These are phyloP conservation scores for Neurospora cerealis DNA, from an alignment of 495 filamentous ascomycete genomes.

Conservation along the genomic window DNA sequence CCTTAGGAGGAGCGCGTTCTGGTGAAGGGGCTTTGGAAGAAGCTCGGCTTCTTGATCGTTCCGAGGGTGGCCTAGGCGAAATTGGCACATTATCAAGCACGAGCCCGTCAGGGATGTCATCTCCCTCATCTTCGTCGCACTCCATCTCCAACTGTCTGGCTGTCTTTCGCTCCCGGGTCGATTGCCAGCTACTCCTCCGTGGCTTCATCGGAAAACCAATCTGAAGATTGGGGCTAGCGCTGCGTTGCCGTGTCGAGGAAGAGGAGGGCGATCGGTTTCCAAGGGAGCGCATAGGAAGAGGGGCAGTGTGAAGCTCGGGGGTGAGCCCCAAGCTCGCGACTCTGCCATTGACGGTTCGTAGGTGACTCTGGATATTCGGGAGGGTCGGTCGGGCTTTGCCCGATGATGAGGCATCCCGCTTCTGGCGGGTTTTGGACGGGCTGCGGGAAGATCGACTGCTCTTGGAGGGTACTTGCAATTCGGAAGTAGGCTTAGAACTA, in stretches of 20 bases:
- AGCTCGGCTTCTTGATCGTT: conserved; percentile 46
- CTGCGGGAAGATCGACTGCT: conserved; percentile 24
- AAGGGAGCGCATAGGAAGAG: conserved; percentile 25
- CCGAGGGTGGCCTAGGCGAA: conserved; percentile 68
- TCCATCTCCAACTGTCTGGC: conserved; percentile 74
- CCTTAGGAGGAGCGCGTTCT: conserved; percentile 40
- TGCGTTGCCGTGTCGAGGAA: conserved; percentile 22
- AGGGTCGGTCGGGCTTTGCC: conserved; percentile 14
- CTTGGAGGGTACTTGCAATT: conserved; percentile 28
- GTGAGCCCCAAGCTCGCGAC: conserved; percentile 20
- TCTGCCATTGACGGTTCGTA: conserved; percentile 22
- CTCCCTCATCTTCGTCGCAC: conserved; percentile 77
- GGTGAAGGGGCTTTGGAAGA: conserved; percentile 46
- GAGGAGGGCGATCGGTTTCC: conserved; percentile 25
- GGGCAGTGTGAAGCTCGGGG: conserved; percentile 21
- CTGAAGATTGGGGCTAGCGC: conserved; percentile 31
- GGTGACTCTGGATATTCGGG: conserved; percentile 19
- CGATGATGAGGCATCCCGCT: conserved; percentile 11
- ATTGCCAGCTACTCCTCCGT: conserved; percentile 63
- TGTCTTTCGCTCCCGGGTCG: conserved; percentile 55
- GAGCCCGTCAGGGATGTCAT: conserved; percentile 82
- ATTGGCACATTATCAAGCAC: conserved; percentile 90
- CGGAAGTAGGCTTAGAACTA: conserved; percentile 31
- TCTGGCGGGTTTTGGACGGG: conserved; percentile 12
- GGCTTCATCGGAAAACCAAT: conserved; percentile 35